A percentile compares a stretch with the other conserved stretches of the same genome.
Evolutionary conservation across 805 yeast genomes (phyloP).

Genomic region (Trichomonascus vanleenenianus): DNA sequence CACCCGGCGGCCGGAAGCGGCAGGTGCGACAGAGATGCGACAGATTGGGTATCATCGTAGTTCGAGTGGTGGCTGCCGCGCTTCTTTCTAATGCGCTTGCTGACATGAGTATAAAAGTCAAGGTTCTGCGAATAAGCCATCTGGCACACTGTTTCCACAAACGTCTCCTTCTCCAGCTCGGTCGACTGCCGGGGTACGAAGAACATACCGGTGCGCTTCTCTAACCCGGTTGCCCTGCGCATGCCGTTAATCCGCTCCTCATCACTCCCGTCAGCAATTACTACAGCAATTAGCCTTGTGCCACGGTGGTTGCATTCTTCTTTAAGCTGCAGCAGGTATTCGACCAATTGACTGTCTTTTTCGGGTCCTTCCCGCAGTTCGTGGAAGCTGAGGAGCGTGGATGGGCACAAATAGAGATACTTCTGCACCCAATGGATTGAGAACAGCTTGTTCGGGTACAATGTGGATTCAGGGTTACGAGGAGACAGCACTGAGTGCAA

Average conservation of each 20-base stretch:
- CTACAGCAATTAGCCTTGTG: conserved; percentile 17
- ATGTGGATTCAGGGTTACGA: conserved; percentile 31
- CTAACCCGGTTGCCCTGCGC: conserved; percentile 37
- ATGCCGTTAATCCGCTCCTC: conserved; percentile 31
- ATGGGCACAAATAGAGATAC: conserved; percentile 41
- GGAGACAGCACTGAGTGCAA: conserved; percentile 37
- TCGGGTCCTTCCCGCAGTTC: conserved; percentile 24
- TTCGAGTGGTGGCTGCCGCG: conserved; percentile 21
- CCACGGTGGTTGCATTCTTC: conserved; percentile 10
- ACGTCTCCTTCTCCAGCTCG: conserved; percentile 32
- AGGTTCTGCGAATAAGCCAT: conserved; percentile 33
- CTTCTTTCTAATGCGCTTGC: conserved; percentile 36
- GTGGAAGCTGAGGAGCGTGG: conserved; percentile 39
- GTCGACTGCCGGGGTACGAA: conserved; percentile 35
- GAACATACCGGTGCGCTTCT: conserved; percentile 38
- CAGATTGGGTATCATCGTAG: neutral
- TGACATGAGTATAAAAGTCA: conserved; percentile 38
- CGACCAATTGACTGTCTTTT: conserved; percentile 22
- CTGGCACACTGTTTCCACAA: conserved; percentile 33
- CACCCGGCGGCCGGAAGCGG: conserved; percentile 32
- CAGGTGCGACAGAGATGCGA: conserved; percentile 12
- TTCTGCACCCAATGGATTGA: conserved; percentile 47
- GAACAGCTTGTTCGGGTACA: conserved; percentile 37
- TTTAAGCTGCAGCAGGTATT: conserved; percentile 17
- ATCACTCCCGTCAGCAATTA: conserved; percentile 12